Conservation (phyloP, 371 early-diverging fungal species). For the Zychaea mexicana region DNA sequence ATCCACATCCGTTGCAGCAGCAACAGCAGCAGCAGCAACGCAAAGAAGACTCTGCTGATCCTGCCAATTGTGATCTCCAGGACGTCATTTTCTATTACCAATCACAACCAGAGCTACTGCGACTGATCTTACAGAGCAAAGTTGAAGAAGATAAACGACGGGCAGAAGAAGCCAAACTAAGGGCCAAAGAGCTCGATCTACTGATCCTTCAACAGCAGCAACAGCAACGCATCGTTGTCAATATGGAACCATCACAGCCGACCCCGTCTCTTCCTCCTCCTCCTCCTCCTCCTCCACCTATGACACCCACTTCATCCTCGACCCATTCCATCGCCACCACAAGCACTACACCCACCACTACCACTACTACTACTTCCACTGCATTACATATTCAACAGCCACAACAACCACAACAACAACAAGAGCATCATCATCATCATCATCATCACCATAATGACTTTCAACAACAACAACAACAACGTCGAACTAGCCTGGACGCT, state of each 20-base stretch:
- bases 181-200: constrained; percentile 46
- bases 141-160: constrained; percentile 58
- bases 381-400: neutral
- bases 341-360: neutral
- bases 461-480: constrained; percentile 9
- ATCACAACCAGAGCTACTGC: constrained; percentile 53
- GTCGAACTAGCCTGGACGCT: neutral
- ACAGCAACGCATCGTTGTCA: neutral
- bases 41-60: neutral
- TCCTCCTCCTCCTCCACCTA: neutral
- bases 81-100: constrained; percentile 51
- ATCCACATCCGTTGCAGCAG: too few relatives aligned
- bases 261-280: neutral
- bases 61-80: constrained; percentile 40
- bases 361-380: neutral
- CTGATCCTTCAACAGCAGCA: constrained; percentile 28
- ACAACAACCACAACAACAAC: neutral
- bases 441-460: constrained; percentile 6
- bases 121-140: constrained; percentile 52
- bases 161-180: constrained; percentile 41
- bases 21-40: neutral
- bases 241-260: neutral
- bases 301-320: neutral
- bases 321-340: neutral
- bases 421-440: neutral